phyloP scores from a whole-genome alignment of 2,329 filamentous ascomycete genomes.

The Dryadomyces quercivorus region DNA sequence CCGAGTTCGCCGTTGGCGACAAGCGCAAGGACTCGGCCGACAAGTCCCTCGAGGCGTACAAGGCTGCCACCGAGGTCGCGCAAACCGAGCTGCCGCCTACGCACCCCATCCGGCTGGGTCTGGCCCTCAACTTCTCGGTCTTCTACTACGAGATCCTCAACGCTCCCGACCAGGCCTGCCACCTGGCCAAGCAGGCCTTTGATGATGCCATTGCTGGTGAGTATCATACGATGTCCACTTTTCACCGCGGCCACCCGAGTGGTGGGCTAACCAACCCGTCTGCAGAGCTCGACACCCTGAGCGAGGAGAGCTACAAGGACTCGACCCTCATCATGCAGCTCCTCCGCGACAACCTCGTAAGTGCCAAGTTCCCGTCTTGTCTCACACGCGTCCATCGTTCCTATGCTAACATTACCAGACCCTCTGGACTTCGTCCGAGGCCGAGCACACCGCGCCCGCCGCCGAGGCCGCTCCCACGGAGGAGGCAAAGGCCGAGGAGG shows the following conservation, averaged over 20 bases:
- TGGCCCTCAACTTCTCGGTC: slow-evolving; percentile 92
- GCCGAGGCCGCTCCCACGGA: slow-evolving; percentile 40
- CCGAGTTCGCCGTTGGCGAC: slow-evolving; percentile 89
- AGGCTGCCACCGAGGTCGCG: slow-evolving; percentile 80
- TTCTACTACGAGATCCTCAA: slow-evolving; percentile 99
- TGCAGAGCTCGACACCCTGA: slow-evolving; percentile 88
- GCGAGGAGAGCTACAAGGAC: slow-evolving; percentile 99
- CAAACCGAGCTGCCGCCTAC: slow-evolving; percentile 82
- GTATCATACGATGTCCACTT: slow-evolving; percentile 4
- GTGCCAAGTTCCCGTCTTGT: slow-evolving; percentile 23
- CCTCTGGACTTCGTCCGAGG: slow-evolving; percentile 98
- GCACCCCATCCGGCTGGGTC: slow-evolving; percentile 84
- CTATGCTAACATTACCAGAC: slow-evolving; percentile 43
- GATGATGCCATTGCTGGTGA: slow-evolving; percentile 83
- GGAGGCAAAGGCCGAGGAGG: slow-evolving; percentile 43
- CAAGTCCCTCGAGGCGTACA: slow-evolving; percentile 94
- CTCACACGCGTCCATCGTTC: too few relatives aligned
- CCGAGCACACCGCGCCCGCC: slow-evolving; percentile 57
- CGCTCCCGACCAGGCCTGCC: slow-evolving; percentile 94
- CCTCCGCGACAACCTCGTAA: slow-evolving; percentile 87
- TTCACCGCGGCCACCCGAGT: slow-evolving; percentile 13
- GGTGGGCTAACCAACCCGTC: not conserved
- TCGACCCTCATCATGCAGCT: slow-evolving; percentile 98
- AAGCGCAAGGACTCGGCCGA: slow-evolving; percentile 91
- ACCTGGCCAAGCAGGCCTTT: slow-evolving; percentile 91